Evolutionary conservation across 345 rosid genomes (phyloP).

Genomic region (Syzygium grande): DNA sequence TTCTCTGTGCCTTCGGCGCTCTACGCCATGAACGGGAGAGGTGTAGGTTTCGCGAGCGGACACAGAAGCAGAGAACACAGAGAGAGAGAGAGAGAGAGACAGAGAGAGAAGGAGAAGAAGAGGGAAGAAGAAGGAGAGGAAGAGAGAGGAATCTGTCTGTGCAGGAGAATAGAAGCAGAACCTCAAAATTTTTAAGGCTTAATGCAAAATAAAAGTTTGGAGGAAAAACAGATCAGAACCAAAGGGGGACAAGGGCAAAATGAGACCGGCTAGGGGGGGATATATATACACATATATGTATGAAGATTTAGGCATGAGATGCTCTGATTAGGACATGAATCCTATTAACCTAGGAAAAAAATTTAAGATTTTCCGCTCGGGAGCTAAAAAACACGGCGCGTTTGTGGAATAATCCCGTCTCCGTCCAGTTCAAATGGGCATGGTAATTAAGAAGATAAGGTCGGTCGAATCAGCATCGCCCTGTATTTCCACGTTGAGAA

Average conservation of each 20-base stretch:
- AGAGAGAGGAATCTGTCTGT: background rate
- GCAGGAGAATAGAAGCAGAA: conserved; percentile 2
- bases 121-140: background rate
- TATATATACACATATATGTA: no score
- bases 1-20: background rate
- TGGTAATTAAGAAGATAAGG: background rate
- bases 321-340: background rate
- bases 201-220: background rate
- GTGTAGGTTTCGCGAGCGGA: background rate
- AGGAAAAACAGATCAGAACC: background rate
- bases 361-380: background rate
- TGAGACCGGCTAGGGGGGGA: background rate
- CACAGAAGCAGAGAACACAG: background rate
- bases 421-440: background rate
- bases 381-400: background rate
- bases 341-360: background rate
- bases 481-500: background rate
- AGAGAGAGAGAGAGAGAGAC: background rate
- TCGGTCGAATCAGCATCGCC: accelerated
- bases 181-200: background rate
- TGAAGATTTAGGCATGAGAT: background rate
- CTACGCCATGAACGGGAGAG: background rate
- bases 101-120: background rate
- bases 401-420: background rate
- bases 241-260: background rate